Base-by-base conservation (phyloP, 176 grass and related monocot genomes). In the Cenchrus purpureus region DNA sequence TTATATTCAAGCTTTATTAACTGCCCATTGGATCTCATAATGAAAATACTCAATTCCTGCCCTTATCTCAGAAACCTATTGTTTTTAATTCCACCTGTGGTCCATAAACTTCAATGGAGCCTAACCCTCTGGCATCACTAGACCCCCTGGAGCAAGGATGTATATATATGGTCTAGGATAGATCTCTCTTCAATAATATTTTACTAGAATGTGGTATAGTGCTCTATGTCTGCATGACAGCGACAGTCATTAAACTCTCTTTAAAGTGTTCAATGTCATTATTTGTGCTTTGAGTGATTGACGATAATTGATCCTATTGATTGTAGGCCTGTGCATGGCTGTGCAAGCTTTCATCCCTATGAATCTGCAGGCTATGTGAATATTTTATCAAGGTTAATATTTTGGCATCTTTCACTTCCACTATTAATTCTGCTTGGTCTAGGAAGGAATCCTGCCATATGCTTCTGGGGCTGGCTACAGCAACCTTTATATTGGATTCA, bases 261-360 rank as follows among this genome's bases (percentile, higher is more conserved):
- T 43, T 57, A 29, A 77, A 70, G 15, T 65, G 48, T 46, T 78
- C 10, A 2, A 12, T 62, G 59, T 28, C 6, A n/a, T 11, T 62
- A 12, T 28, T 1, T 62, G n/a, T 62, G n/a, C 10, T 61, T 61
- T 28, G 25, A 62, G 9, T 62, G 59, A 62, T 62, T 62, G n/a
- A 62, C 12, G 59, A 3, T 62, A 62, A 53, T 20, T 72, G 82
- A 65, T 81, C 76, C 63, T 85, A 55, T 84, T 93, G 15, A 67
- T 68, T 82, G 68, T 84, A 98, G 95, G 95, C 81, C 83, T 98
- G 76, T 98, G 95, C 85, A 95, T 98, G 95, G 89, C 93, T 34
- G 89, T 98, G 74, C 93, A 98, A 93, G 91, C 93, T 90, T 98
- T 95, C 83, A 83, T 78, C 81, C 79, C 12, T 78, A 52, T 65